A percentile compares a stretch with the other conserved stretches of the same genome.
Conservation (phyloP, 495 filamentous ascomycete genomes). For the Hypoxylon crocopeplum region DNA sequence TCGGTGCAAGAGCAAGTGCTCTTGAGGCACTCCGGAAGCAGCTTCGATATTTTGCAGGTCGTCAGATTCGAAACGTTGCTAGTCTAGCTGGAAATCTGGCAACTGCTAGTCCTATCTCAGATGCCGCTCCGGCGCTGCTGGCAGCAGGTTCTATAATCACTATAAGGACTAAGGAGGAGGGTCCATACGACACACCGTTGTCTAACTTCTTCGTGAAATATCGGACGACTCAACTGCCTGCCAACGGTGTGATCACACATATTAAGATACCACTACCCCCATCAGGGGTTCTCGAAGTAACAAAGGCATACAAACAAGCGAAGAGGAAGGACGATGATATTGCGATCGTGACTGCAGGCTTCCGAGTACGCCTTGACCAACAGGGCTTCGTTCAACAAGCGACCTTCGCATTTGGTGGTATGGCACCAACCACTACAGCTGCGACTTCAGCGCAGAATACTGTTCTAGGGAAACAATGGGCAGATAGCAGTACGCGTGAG, state of each 20-base stretch:
- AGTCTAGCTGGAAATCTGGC: slow-evolving; percentile 86
- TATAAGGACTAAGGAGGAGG: slow-evolving; percentile 68
- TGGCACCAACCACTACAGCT: slow-evolving; percentile 77
- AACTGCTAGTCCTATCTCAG: slow-evolving; percentile 88
- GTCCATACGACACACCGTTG: slow-evolving; percentile 74
- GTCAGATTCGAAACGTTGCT: slow-evolving; percentile 87
- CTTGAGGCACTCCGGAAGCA: slow-evolving; percentile 70
- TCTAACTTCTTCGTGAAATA: slow-evolving; percentile 83
- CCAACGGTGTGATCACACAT: slow-evolving; percentile 75
- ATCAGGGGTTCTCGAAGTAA: slow-evolving; percentile 58
- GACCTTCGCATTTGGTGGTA: slow-evolving; percentile 76
- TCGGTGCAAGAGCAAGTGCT: slow-evolving; percentile 62
- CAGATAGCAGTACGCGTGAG: slow-evolving; percentile 71
- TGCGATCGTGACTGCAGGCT: slow-evolving; percentile 81
- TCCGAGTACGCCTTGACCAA: slow-evolving; percentile 67
- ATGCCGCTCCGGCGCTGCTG: slow-evolving; percentile 83
- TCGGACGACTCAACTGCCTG: slow-evolving; percentile 74
- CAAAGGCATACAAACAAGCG: slow-evolving; percentile 79
- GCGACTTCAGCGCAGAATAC: slow-evolving; percentile 47
- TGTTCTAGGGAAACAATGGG: slow-evolving; percentile 72
- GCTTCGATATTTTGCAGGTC: slow-evolving; percentile 79
- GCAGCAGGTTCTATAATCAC: slow-evolving; percentile 76
- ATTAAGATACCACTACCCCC: slow-evolving; percentile 72
- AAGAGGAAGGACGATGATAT: slow-evolving; percentile 91
- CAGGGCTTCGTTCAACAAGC: slow-evolving; percentile 64